phyloP scores from a whole-genome alignment of 257 asterid species.

The Solanum virginianum region DNA sequence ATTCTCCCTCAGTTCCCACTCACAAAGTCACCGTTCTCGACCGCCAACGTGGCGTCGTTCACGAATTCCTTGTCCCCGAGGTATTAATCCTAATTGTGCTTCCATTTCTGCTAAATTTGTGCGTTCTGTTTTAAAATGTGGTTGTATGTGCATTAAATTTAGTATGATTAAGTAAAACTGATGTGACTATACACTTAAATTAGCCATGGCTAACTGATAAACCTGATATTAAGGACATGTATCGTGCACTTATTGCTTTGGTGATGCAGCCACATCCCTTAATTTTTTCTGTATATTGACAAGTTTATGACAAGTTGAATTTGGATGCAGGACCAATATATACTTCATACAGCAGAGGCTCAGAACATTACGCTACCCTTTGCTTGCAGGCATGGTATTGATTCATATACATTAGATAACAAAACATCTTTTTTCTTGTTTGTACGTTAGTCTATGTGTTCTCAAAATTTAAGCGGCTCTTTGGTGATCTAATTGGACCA shows the following conservation, averaged over 20 bases:
- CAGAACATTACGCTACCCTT: constrained; percentile 79
- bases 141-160: background rate
- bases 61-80: constrained; percentile 29
- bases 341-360: constrained; percentile 84
- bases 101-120: background rate
- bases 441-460: background rate
- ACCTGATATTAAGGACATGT: background rate
- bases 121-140: background rate
- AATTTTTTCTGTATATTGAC: background rate
- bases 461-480: background rate
- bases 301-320: background rate
- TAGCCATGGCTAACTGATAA: background rate
- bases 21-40: constrained; percentile 30
- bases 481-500: background rate
- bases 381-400: constrained; percentile 96
- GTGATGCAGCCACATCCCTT: background rate
- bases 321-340: constrained; percentile 72
- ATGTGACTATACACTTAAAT: background rate
- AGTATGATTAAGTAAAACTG: background rate
- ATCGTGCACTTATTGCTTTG: background rate
- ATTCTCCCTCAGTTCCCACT: constrained; percentile 10
- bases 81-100: background rate
- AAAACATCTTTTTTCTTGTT: background rate
- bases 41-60: constrained; percentile 17
- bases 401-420: constrained; percentile 1